Percentiles rank a stretch among this genome's conserved stretches.
Evolutionary conservation across 1,139 yeast genomes (phyloP).

Genomic region (Diutina rugosa): DNA sequence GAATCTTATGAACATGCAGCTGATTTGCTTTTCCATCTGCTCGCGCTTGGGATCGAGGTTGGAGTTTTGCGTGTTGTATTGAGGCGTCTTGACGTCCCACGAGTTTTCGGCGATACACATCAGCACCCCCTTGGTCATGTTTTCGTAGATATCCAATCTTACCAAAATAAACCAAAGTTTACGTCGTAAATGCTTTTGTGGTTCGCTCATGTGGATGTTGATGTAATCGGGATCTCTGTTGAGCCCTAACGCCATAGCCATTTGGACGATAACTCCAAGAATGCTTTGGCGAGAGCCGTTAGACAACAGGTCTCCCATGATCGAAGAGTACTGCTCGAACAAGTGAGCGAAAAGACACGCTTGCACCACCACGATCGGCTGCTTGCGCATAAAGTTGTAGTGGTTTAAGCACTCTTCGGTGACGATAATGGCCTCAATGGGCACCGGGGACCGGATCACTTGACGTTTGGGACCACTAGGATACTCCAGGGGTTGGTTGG

Average conservation of each 20-base stretch:
- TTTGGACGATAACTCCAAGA: conserved; percentile 4
- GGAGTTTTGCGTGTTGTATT: conserved; percentile 3
- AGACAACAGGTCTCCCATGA: not conserved
- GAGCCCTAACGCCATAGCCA: conserved; percentile 6
- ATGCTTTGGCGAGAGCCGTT: not conserved
- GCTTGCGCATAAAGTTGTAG: not conserved
- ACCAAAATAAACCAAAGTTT: conserved; percentile 7
- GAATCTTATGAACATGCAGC: not conserved
- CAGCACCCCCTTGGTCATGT: conserved; percentile 4
- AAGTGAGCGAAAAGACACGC: not conserved
- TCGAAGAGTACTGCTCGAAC: not conserved
- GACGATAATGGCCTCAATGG: not conserved
- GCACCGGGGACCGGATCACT: not conserved
- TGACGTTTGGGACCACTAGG: not conserved
- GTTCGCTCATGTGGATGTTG: conserved; percentile 2
- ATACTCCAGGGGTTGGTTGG: not conserved
- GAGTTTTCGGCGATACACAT: conserved; percentile 2
- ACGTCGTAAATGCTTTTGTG: conserved; percentile 5
- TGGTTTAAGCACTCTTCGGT: not conserved
- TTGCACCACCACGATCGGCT: not conserved
- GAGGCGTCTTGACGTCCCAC: conserved; percentile 5
- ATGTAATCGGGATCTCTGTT: conserved; percentile 7
- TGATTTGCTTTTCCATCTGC: conserved; percentile 4
- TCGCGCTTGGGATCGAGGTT: conserved; percentile 4
- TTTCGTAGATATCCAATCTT: conserved; percentile 4